These are phyloP conservation scores for Podospora pseudoanserina DNA, from an alignment of 495 filamentous ascomycete species.

Conservation along the genomic window DNA sequence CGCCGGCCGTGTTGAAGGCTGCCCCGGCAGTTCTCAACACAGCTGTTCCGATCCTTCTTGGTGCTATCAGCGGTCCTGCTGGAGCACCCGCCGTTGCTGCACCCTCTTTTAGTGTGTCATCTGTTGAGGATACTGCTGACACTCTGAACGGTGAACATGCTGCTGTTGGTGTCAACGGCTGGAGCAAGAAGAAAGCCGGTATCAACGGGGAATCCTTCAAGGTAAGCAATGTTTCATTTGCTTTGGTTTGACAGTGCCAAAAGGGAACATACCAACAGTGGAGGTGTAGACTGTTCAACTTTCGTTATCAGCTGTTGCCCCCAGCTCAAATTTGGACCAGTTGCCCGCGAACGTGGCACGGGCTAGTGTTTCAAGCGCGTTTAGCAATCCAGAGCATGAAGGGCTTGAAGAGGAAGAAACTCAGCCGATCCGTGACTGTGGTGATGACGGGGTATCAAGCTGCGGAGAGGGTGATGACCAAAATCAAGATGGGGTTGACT, in stretches of 20 bases:
- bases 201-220: background rate
- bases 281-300: background rate
- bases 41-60: background rate
- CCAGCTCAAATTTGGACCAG: background rate
- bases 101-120: background rate
- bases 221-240: background rate
- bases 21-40: background rate
- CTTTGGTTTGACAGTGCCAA: background rate
- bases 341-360: background rate
- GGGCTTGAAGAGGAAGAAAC: too few relatives aligned
- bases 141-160: background rate
- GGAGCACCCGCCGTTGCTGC: background rate
- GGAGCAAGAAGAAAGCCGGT: background rate
- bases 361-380: background rate
- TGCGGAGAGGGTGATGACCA: background rate
- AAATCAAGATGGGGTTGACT: background rate
- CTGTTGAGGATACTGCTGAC: background rate
- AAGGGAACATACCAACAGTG: background rate
- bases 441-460: background rate
- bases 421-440: background rate
- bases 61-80: background rate
- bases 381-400: too few relatives aligned
- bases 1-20: background rate
- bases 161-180: background rate
- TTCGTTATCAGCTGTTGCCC: background rate